Conservation (phyloP, 768 basidiomycete genomes). For the Boletus rubroflammeus region DNA sequence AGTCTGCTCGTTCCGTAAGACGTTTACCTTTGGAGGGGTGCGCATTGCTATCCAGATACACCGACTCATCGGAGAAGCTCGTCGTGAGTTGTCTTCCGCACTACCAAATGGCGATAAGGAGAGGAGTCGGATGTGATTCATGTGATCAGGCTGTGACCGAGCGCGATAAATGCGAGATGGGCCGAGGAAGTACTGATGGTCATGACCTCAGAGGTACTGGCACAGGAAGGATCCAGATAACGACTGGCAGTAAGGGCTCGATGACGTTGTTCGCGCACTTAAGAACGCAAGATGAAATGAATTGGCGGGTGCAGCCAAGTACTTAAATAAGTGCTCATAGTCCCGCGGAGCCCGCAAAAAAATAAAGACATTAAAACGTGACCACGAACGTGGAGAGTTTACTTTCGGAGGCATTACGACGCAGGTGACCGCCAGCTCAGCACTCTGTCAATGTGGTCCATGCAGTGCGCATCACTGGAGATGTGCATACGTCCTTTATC, state of each 20-base stretch:
- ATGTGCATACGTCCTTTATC: not conserved
- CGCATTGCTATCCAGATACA: not conserved
- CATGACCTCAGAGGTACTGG: not conserved
- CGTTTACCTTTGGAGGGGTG: not conserved
- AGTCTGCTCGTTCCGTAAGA: too few species aligned
- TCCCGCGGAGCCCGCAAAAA: not conserved
- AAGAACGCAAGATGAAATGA: not conserved
- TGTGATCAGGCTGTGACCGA: too few species aligned
- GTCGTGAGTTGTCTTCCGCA: not conserved
- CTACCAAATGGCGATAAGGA: not conserved
- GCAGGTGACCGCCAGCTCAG: constrained; percentile 1
- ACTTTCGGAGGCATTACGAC: not conserved
- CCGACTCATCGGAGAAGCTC: not conserved
- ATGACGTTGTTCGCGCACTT: not conserved
- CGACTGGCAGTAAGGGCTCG: not conserved
- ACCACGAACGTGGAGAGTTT: not conserved
- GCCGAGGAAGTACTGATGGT: too few species aligned
- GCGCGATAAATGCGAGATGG: constrained; percentile 5
- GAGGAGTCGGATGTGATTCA: not conserved
- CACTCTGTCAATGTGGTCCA: not conserved
- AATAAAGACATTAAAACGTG: not conserved
- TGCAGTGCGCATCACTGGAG: too few species aligned
- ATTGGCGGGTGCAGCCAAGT: not conserved
- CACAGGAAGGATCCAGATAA: not conserved
- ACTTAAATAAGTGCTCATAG: not conserved